Base-by-base conservation (phyloP, 75 land plant species). In the Picea sitchensis region DNA sequence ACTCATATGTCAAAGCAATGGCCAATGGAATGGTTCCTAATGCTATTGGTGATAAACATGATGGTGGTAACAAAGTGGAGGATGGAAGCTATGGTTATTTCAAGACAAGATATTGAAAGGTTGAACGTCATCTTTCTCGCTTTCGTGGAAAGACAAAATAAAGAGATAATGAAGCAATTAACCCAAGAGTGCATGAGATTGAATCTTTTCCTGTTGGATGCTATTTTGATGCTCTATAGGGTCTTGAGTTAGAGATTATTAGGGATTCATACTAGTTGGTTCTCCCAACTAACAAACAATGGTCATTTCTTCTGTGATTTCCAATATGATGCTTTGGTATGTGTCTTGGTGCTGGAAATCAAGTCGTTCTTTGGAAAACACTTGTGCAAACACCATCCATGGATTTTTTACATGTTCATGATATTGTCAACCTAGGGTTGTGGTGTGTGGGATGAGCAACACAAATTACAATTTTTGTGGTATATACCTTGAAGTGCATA, bases 301-400 rank as follows among this genome's bases (percentile, higher is more conserved):
- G 96, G 96, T 94, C 96, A 31, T 94, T 94, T 59, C 94, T 94
- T 26, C 26, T 26, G 26, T 26, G 26, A 26, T 26, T 26, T 26
- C 26, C 26, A 26, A 26, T 26, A 26, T 82, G 89, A 17, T 80
- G 87, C 41, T 94, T 90, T 67, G 92, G 94, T 81, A 87, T 94
- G 62, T 88, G 87, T 76, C 92, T 94, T 12, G 96, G 96, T 5
- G 65, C 90, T 1, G 88, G 88, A 79, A 92, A 92, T 85, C 96
- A 94, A 83, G 88, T 92, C 32, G 87, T 92, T 30, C 77, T 94
- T 63, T 94, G 92, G 92, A 94, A 94, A 75, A 79, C 86, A 4
- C 77, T 94, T 54, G 87, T 92, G 15, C 79, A 84, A 34, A 81
- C 91, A 36, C 26, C 75, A 14, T 85, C 90, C 38, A 87, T 81